phyloP scores from a whole-genome alignment of 495 filamentous ascomycete genomes.

The Podospora bellae-mahoneyi region DNA sequence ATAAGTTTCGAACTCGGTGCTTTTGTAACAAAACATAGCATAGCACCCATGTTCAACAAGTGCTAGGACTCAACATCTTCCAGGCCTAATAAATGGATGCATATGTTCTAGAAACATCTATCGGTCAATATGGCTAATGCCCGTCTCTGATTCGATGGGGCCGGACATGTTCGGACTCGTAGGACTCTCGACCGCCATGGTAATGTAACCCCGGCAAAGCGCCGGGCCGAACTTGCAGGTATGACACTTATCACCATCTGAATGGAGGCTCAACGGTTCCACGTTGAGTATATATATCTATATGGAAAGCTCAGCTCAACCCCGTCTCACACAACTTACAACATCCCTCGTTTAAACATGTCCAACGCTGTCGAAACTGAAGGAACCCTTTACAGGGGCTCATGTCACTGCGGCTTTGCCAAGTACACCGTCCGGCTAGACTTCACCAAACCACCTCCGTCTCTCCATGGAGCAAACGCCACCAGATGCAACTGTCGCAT shows the following conservation, averaged over 20 bases:
- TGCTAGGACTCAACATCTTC: too few species aligned
- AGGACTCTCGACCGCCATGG: neutral
- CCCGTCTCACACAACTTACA: neutral
- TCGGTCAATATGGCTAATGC: neutral
- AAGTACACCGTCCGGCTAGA: slow-evolving; percentile 18
- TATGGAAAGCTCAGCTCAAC: too few species aligned
- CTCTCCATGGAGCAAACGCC: neutral
- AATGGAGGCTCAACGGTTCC: neutral
- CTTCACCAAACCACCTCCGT: neutral
- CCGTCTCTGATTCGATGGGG: neutral
- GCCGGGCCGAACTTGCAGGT: neutral
- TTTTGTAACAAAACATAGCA: too few species aligned
- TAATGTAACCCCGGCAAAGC: neutral
- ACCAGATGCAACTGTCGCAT: slow-evolving; percentile 24
- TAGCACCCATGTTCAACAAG: neutral
- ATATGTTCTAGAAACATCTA: too few species aligned
- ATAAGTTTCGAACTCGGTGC: too few species aligned
- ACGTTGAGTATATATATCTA: neutral
- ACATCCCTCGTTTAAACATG: neutral
- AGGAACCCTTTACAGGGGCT: slow-evolving; percentile 11
- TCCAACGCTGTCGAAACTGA: neutral
- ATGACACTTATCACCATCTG: neutral
- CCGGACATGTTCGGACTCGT: neutral
- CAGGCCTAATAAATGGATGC: too few species aligned
- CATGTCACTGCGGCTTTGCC: slow-evolving; percentile 22